Base-by-base conservation (phyloP, 2,329 filamentous ascomycete species). In the Paraphoma sp. region DNA sequence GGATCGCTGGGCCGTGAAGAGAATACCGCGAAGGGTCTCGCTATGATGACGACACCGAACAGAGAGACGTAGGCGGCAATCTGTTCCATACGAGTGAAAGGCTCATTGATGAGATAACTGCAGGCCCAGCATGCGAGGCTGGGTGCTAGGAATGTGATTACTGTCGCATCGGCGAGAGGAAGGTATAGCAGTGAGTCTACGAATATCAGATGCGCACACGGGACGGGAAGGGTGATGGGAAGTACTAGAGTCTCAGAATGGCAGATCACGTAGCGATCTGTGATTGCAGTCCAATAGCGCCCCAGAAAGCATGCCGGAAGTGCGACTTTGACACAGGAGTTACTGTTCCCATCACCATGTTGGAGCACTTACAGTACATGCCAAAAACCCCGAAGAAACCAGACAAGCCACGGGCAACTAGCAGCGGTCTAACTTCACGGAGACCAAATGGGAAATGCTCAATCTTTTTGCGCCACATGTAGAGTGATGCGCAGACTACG, bases 131-230 rank as follows among this genome's bases (percentile, higher is more conserved):
- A 92, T 17, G 91, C 86, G 6, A 96, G 82, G 12, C 89, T 89
- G 0, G 93, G 93, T 0, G 90, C 86, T 6, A 97, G 83, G 72
- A 97, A 97, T 8, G 92, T 95, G 51, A 97, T 89, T 33, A 97
- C 93, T 0, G 91, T 95, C 2, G 93, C 92, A 73, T 97, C 93
- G 14, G 92, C 90, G 2, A 97, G 83, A 0, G 92, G 91, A 3
- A 97, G 84, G 67, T 96, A 96, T 70, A 91, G 84, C 54, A 91
- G 78, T 7, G 86, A 89, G 67, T 88, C 82, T 83, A 53, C 8
- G 6, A 14, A 7, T 11, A 49, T 69, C 18, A 69, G 68, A 11
- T 18, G 54, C 6, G 38, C 16, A 42, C 8, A 8, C 17, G 83
- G 1, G 17, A 18, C 4, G 3, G 23, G 18, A 14, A 17, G 46